Base-by-base conservation (phyloP, 768 basidiomycete species). In the Russula foetens region DNA sequence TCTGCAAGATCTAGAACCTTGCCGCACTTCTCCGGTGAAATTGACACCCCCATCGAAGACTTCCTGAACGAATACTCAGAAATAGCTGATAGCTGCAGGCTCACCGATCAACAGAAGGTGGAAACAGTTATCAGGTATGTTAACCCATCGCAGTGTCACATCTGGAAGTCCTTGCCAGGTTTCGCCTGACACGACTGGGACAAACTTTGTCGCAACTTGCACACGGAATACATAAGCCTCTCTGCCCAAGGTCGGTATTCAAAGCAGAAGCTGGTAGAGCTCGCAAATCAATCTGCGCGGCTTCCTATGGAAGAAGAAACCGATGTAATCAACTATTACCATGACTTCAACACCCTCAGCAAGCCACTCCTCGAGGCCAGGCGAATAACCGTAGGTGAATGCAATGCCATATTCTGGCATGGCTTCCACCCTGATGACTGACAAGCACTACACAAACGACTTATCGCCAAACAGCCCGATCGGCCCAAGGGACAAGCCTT, bases 121-220 rank as follows among this genome's bases (percentile, higher is more conserved):
- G 39, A 53, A 11, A 28, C 1, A 0, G 2, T 43, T 2, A 5
- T 53, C 8, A 14, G 17, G 2, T 53, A 53, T n/a, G n/a, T n/a
- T n/a, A n/a, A n/a, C n/a, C n/a, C 5, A 19, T 43, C 3, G 0
- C 17, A 11, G 2, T 0, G 31, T 0, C 17, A 47, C 5, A 3
- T 38, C 0, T 46, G 31, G 29, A 46, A 9, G 33, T 46, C 17
- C 4, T 11, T 43, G 8, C 39, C 41, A 0, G 41, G 39, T 19
- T 43, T 29, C 26, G 0, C 17, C 4, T 5, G 15, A 2, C 39
- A 14, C 3, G 28, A 46, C 33, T 56, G 54, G 54, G 14, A 2
- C 3, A 2, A 17, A 2, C 15, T 56, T 4, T 15, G 24, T 0
- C 5, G 0, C 0, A 3, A 12, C 1, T 21, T 55, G 0, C 14